A percentile compares a stretch with the other conserved stretches of the same genome.
Conservation (phyloP, 192 early-diverging fungal genomes). For the Podila epigama region DNA sequence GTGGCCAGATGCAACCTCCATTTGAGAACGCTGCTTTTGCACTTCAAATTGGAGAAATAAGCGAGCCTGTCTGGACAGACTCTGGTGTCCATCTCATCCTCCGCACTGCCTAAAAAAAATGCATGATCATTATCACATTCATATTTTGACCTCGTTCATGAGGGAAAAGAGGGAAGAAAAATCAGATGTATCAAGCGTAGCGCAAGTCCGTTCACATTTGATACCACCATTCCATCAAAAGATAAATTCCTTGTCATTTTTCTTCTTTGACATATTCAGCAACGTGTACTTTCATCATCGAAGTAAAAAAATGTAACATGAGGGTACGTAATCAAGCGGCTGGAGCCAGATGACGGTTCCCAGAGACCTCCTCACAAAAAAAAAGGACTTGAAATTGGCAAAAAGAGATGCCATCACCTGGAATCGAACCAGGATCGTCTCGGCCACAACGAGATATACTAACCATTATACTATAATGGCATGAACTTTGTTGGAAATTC, state of each 20-base stretch:
- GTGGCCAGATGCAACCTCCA: slow-evolving; percentile 88
- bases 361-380: not conserved
- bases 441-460: slow-evolving; percentile 3
- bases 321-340: too few species aligned
- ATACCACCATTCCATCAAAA: too few species aligned
- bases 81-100: slow-evolving; percentile 94
- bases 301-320: too few species aligned
- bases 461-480: slow-evolving; percentile 1
- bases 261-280: too few species aligned
- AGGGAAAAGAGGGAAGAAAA: too few species aligned
- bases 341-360: not conserved
- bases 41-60: slow-evolving; percentile 84
- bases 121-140: not conserved
- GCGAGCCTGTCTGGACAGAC: slow-evolving; percentile 84
- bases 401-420: not conserved
- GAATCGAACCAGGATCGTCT: slow-evolving; percentile 3
- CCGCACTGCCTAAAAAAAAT: slow-evolving; percentile 73
- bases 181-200: too few species aligned
- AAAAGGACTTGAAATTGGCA: not conserved
- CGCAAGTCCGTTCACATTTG: too few species aligned
- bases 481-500: not conserved
- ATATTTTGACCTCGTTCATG: not conserved
- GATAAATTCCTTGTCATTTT: too few species aligned
- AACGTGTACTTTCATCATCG: too few species aligned
- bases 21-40: slow-evolving; percentile 92